Percentiles rank a stretch among this genome's conserved stretches.
These are phyloP conservation scores for Orbilia oligospora DNA, from an alignment of 2,329 filamentous ascomycete species.

Conservation along the genomic window DNA sequence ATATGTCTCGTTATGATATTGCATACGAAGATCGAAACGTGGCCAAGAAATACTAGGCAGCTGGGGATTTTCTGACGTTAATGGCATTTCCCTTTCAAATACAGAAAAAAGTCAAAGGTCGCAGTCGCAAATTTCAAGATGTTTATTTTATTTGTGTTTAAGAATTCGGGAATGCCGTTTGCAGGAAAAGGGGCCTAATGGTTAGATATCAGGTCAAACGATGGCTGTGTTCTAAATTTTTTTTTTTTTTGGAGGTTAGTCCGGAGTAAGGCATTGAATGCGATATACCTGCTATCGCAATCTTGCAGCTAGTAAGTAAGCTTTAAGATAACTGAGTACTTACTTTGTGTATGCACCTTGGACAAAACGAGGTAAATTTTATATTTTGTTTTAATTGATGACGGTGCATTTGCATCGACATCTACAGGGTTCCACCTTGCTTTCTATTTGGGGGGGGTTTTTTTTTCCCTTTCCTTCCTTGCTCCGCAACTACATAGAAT, in stretches of 20 bases:
- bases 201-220: not conserved
- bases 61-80: conserved; percentile 17
- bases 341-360: not conserved
- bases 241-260: conserved; percentile 14
- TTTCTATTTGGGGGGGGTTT: not conserved
- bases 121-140: conserved; percentile 12
- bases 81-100: not conserved
- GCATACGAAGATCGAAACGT: conserved; percentile 24
- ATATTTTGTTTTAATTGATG: conserved; percentile 9
- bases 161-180: conserved; percentile 15
- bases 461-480: not conserved
- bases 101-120: not conserved
- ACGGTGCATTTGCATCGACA: conserved; percentile 37
- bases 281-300: conserved; percentile 33
- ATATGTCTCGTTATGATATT: conserved; percentile 23
- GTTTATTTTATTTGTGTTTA: conserved; percentile 1
- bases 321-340: not conserved
- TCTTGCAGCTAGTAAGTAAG: conserved; percentile 5
- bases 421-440: conserved; percentile 52
- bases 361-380: not conserved
- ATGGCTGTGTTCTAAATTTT: conserved; percentile 12
- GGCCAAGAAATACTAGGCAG: conserved; percentile 34
- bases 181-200: conserved; percentile 5
- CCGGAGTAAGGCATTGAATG: conserved; percentile 49
- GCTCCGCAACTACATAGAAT: not conserved